Percentiles rank a stretch among this genome's conserved stretches.
Evolutionary conservation across 1,284 basidiomycete genomes (phyloP).

Genomic region (Inonotus hispidus): DNA sequence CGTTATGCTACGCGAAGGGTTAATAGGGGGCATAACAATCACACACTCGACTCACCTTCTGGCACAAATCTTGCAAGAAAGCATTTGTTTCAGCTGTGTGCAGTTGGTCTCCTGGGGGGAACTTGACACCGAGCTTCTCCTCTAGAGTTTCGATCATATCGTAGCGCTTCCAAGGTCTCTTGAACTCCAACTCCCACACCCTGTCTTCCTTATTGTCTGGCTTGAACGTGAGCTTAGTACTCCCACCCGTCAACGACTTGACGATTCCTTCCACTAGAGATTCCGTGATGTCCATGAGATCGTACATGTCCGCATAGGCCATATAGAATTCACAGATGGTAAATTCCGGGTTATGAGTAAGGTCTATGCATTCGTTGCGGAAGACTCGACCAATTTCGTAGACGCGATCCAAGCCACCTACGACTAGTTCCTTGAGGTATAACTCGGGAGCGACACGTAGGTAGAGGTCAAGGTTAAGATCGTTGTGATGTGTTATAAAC

Average conservation of each 20-base stretch:
- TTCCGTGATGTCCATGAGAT: constrained; percentile 98
- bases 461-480: constrained; percentile 96
- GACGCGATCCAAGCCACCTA: constrained; percentile 95
- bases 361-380: constrained; percentile 97
- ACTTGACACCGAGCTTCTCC: constrained; percentile 88
- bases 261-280: constrained; percentile 88
- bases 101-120: constrained; percentile 89
- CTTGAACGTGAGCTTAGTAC: constrained; percentile 83
- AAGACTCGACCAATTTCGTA: constrained; percentile 99
- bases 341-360: constrained; percentile 97
- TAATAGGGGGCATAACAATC: constrained; percentile 13
- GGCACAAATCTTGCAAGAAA: constrained; percentile 83
- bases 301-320: constrained; percentile 99
- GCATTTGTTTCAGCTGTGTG: constrained; percentile 87
- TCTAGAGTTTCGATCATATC: constrained; percentile 98
- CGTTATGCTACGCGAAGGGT: constrained; percentile 67
- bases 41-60: constrained; percentile 51
- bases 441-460: constrained; percentile 97
- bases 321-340: constrained; percentile 99
- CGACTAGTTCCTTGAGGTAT: constrained; percentile 96
- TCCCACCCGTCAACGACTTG: constrained; percentile 79
- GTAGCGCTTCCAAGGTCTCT: constrained; percentile 97
- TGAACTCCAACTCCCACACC: constrained; percentile 83
- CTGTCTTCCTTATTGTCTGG: constrained; percentile 88
- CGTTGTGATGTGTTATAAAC: constrained; percentile 98